phyloP scores from a whole-genome alignment of 805 yeast species.

The Zygoascus biomembranicola region DNA sequence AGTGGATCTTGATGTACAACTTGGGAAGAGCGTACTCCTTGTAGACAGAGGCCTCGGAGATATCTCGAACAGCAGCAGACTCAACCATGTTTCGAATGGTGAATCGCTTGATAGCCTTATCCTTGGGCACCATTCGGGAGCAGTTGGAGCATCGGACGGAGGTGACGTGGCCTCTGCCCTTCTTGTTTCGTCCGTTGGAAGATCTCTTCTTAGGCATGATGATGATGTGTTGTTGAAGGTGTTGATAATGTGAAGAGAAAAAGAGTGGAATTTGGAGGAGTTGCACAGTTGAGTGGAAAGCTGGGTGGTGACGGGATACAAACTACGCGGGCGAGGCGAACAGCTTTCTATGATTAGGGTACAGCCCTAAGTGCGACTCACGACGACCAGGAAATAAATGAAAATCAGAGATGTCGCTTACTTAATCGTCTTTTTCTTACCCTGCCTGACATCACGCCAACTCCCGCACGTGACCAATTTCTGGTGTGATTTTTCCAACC shows the following conservation, averaged over 20 bases:
- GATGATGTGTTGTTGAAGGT: constrained; percentile 11
- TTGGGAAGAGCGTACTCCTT: constrained; percentile 99
- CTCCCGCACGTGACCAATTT: neutral
- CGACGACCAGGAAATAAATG: too few species aligned
- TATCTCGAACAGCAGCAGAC: constrained; percentile 99
- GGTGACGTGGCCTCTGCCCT: constrained; percentile 99
- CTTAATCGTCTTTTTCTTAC: too few species aligned
- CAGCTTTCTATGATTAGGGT: neutral
- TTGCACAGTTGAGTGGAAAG: neutral
- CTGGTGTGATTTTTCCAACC: neutral
- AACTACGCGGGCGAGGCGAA: too few species aligned
- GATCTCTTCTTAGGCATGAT: constrained; percentile 99
- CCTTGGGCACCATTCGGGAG: constrained; percentile 99
- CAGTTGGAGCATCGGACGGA: constrained; percentile 99
- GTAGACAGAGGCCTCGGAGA: constrained; percentile 99
- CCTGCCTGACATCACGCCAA: too few species aligned
- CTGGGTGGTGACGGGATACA: too few species aligned
- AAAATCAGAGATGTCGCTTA: too few species aligned
- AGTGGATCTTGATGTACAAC: constrained; percentile 99
- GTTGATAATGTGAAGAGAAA: neutral
- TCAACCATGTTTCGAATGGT: constrained; percentile 99
- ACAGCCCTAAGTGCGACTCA: neutral
- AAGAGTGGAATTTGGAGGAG: neutral
- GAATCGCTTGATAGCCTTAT: constrained; percentile 99
- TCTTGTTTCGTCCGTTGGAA: constrained; percentile 99